Conservation (phyloP, 176 grass and related monocot genomes). For the Zoysia japonica region DNA sequence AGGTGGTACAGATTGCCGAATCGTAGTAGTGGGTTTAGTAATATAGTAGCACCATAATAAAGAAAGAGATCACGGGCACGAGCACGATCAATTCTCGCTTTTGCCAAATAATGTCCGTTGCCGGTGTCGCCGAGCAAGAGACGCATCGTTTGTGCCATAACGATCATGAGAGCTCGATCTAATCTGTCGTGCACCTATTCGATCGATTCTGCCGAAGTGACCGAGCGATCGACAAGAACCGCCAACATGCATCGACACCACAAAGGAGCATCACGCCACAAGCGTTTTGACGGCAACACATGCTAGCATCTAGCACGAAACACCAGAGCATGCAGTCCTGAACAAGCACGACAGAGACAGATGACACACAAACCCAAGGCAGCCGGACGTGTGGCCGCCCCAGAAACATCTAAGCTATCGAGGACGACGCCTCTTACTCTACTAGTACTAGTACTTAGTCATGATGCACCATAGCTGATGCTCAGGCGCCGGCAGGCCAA, state of each 20-base stretch:
- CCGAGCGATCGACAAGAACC: not conserved
- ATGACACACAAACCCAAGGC: not conserved
- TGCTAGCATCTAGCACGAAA: not conserved
- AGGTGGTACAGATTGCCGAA: not conserved
- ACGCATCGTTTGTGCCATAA: too few relatives aligned
- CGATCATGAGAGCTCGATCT: too few relatives aligned
- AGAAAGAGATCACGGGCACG: not conserved
- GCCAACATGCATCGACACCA: too few relatives aligned
- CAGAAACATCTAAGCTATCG: not conserved
- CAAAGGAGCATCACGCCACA: not conserved
- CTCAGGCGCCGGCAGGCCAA: not conserved
- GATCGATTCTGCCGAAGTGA: too few relatives aligned
- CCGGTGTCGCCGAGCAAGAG: too few relatives aligned
- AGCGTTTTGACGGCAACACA: not conserved
- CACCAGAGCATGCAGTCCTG: slow-evolving; percentile 5
- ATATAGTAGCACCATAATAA: not conserved
- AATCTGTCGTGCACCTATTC: not conserved
- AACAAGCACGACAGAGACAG: slow-evolving; percentile 17
- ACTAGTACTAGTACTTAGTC: not conserved
- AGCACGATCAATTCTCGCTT: not conserved
- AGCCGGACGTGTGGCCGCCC: too few relatives aligned
- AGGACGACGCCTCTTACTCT: not conserved
- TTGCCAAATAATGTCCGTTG: not conserved
- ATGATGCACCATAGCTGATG: not conserved
- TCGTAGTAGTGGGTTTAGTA: not conserved